phyloP scores from a whole-genome alignment of 2,329 filamentous ascomycete species.

The Scolecobasidium constrictum region DNA sequence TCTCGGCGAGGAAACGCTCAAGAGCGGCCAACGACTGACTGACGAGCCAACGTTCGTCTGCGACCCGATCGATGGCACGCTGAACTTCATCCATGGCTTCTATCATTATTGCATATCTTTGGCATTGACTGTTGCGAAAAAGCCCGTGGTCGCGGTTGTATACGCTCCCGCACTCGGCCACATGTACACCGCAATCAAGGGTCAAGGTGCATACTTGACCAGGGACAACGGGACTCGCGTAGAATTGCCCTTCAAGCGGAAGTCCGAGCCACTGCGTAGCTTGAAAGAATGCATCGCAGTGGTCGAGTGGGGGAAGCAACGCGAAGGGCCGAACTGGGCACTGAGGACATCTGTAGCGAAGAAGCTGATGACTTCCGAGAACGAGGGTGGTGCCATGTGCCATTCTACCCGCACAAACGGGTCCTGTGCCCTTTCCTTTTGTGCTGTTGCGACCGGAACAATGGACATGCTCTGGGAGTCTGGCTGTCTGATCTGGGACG shows the following conservation, averaged over 20 bases:
- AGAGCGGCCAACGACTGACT: conserved; percentile 19
- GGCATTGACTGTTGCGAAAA: conserved; percentile 20
- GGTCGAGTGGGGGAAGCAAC: conserved; percentile 27
- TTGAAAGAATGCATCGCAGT: conserved; percentile 23
- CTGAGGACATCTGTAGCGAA: conserved; percentile 20
- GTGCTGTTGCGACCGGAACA: conserved; percentile 25
- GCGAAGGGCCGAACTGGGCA: conserved; percentile 24
- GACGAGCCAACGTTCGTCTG: conserved; percentile 24
- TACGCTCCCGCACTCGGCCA: conserved; percentile 24
- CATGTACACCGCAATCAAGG: conserved; percentile 24
- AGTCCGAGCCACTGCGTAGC: conserved; percentile 15
- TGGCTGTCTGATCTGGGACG: conserved; percentile 25
- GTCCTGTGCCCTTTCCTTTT: conserved; percentile 27
- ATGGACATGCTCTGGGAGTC: conserved; percentile 27
- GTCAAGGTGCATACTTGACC: conserved; percentile 20
- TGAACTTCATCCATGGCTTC: conserved; percentile 28
- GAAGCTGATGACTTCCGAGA: conserved; percentile 19
- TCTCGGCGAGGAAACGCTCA: conserved; percentile 26
- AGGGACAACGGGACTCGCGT: conserved; percentile 15
- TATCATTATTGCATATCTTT: conserved; percentile 25
- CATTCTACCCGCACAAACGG: conserved; percentile 23
- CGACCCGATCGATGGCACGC: conserved; percentile 28
- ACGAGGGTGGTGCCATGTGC: conserved; percentile 21
- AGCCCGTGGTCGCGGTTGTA: conserved; percentile 23
- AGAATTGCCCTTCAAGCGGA: conserved; percentile 20